Conservation (phyloP, 805 yeast species). For the Metschnikowia anglica region DNA sequence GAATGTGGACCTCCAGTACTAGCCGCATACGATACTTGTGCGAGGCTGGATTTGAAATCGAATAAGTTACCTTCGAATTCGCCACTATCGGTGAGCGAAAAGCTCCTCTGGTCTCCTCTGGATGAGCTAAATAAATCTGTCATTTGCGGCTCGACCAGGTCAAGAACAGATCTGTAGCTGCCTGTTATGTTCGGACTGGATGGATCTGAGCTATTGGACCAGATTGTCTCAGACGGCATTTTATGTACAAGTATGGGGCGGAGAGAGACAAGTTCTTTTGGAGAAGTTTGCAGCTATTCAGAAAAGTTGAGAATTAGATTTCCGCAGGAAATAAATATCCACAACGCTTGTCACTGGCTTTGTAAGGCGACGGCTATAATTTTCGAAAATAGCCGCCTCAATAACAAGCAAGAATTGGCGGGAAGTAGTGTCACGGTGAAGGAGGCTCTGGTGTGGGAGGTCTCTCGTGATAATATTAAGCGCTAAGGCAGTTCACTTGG, state of each 20-base stretch:
- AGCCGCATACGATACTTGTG: conserved; percentile 23
- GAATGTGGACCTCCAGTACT: conserved; percentile 25
- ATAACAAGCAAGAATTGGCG: no score
- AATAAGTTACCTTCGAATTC: conserved; percentile 44
- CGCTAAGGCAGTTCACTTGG: no score
- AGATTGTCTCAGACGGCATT: conserved; percentile 41
- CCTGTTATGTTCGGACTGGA: conserved; percentile 21
- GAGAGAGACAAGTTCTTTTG: not conserved
- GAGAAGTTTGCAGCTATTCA: not conserved
- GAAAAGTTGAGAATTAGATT: no score
- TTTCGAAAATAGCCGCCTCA: no score
- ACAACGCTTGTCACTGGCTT: no score
- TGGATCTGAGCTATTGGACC: conserved; percentile 32
- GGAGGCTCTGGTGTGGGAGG: no score
- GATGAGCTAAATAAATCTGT: conserved; percentile 30
- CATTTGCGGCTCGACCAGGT: conserved; percentile 43
- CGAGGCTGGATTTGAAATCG: conserved; percentile 46
- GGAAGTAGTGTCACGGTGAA: no score
- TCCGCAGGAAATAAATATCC: no score
- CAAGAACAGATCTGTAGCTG: conserved; percentile 35
- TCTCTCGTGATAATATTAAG: no score
- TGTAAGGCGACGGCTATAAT: no score
- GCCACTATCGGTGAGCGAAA: conserved; percentile 44
- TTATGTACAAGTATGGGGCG: conserved; percentile 18
- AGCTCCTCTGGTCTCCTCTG: conserved; percentile 29